Base-by-base conservation (phyloP, 495 filamentous ascomycete species). In the Neurospora cerealis region DNA sequence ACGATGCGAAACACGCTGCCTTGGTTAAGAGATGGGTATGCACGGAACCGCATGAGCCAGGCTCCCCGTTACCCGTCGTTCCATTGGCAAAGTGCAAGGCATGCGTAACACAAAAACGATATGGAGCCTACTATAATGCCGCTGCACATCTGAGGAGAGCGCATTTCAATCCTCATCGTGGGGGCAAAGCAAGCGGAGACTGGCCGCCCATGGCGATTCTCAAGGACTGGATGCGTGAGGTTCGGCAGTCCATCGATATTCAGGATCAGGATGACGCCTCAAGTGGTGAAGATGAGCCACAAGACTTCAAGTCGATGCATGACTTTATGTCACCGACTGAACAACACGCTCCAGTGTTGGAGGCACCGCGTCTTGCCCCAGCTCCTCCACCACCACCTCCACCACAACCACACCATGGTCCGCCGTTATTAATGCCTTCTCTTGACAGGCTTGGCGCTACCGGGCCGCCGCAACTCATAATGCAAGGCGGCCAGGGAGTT, bases 51-150 rank as follows among this genome's bases (percentile, higher is more conserved):
- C 75, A 79, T 62, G 76, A 78, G 28, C 77, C 82, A 0, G 78
- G 77, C 39, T 81, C 86, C 66, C 85, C 85, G 5, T 85, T 85
- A 75, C 89, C 89, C 32, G 88, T 91, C 37, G 91, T 96, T 73
- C 83, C 87, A 7, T 87, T 99, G 19, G 86, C 89, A 17, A 94
- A 92, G 77, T 99, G 96, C 87, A 97, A 97, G 80, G 90, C 92
- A 69, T 99, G 96, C 74, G 86, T 89, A 24, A 91, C 88, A 54
- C 81, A 86, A 72, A 89, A 91, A 73, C 96, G 96, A 79, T 99
- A 99, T 77, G 92, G 92, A 0, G 94, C 93, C n/a, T 97, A 99
- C 80, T 98, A 99, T 78, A 99, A 99, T 76, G 95, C 95, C 4
- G 94, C 95, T 11, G 95, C 95, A 6, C 96, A 98, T 81, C 86